These are phyloP conservation scores for Elaeis oleifera DNA, from an alignment of 202 grass and related monocot species.

Conservation along the genomic window DNA sequence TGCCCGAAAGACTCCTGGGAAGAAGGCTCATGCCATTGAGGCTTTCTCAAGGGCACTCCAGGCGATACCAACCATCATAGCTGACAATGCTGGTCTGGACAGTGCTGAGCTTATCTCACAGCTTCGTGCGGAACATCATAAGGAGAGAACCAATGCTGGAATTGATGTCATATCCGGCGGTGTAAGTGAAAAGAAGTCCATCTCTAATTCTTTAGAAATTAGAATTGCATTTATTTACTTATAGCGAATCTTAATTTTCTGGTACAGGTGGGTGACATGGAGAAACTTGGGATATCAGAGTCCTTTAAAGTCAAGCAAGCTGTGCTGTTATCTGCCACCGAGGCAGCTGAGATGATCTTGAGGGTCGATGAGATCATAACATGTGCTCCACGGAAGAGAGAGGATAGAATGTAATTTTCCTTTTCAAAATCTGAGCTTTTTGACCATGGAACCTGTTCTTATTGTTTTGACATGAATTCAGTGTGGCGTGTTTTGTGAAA, in stretches of 20 bases:
- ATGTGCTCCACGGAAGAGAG: constrained; percentile 66
- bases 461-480: too few relatives aligned
- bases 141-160: constrained; percentile 54
- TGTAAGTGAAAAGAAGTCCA: constrained; percentile 39
- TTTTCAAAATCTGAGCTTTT: not conserved
- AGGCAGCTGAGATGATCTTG: constrained; percentile 92
- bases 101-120: constrained; percentile 85
- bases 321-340: constrained; percentile 72
- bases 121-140: constrained; percentile 95
- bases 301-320: constrained; percentile 96
- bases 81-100: constrained; percentile 87
- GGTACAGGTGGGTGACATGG: constrained; percentile 85
- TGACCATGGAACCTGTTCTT: not conserved
- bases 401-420: constrained; percentile 65
- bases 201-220: too few relatives aligned
- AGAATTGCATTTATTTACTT: too few relatives aligned
- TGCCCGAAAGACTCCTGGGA: constrained; percentile 85
- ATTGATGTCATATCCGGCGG: constrained; percentile 69
- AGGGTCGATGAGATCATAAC: constrained; percentile 92
- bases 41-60: constrained; percentile 76
- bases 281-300: constrained; percentile 76
- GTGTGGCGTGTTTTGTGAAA: too few relatives aligned
- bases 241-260: not conserved
- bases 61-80: constrained; percentile 83
- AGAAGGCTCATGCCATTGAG: constrained; percentile 88